Conservation (phyloP, 345 rosid genomes). For the Schrenkiella parvula region DNA sequence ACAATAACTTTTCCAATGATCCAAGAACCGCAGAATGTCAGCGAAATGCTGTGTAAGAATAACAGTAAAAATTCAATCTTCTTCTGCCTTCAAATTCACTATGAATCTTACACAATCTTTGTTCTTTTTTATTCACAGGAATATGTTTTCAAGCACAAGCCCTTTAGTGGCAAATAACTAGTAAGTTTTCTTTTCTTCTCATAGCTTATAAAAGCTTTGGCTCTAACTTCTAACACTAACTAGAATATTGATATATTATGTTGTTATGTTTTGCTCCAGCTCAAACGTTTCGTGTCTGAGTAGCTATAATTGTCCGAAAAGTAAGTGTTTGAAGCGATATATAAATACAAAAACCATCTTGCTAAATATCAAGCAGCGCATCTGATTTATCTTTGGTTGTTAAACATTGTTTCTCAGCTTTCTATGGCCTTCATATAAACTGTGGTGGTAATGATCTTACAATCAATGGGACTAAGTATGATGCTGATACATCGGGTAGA, state of each 20-base stretch:
- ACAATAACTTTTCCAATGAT: conserved; percentile 49
- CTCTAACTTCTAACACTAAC: neutral
- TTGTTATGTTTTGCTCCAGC: conserved; percentile 10
- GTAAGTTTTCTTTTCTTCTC: conserved; percentile 34
- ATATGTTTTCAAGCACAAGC: conserved; percentile 53
- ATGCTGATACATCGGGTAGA: conserved; percentile 42
- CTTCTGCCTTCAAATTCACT: neutral
- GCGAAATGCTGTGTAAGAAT: conserved; percentile 36
- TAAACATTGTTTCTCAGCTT: conserved; percentile 32
- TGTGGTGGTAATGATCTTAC: conserved; percentile 49
- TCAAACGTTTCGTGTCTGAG: conserved; percentile 13
- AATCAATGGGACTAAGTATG: conserved; percentile 37
- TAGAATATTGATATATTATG: neutral
- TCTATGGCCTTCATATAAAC: conserved; percentile 49
- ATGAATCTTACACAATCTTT: conserved; percentile 8
- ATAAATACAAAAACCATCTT: neutral
- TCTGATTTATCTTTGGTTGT: neutral
- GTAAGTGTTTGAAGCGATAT: conserved; percentile 28
- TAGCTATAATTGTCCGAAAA: neutral
- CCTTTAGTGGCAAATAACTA: conserved; percentile 32
- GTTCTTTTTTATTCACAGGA: conserved; percentile 29
- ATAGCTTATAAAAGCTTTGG: neutral
- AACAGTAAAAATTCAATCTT: neutral
- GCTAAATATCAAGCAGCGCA: neutral
- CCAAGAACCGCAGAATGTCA: conserved; percentile 34